Conservation (phyloP, 495 filamentous ascomycete species). For the Penicillium turbatum region DNA sequence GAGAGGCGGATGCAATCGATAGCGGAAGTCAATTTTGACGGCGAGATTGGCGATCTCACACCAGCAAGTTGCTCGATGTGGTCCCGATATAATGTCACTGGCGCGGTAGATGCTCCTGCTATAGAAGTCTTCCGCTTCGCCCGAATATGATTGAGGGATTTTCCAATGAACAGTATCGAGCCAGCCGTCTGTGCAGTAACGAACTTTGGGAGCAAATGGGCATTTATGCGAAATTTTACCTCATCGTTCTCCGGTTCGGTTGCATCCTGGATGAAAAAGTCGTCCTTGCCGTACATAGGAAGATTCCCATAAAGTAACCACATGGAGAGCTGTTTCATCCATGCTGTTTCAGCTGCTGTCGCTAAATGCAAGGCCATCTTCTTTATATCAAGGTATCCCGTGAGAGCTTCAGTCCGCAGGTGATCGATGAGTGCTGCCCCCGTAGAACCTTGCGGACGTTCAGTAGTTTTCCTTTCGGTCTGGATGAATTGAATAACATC, state of each 20-base stretch:
- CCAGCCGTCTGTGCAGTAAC: constrained; percentile 68
- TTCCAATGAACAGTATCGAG: constrained; percentile 88
- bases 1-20: constrained; percentile 74
- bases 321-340: constrained; percentile 82
- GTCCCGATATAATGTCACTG: constrained; percentile 61
- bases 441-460: constrained; percentile 33
- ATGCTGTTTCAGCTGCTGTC: constrained; percentile 77
- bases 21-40: constrained; percentile 61
- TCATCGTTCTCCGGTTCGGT: constrained; percentile 29
- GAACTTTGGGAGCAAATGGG: constrained; percentile 66
- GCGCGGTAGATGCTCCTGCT: constrained; percentile 35
- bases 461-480: constrained; percentile 27
- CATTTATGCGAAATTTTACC: constrained; percentile 52
- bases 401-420: constrained; percentile 68
- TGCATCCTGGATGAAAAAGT: constrained; percentile 73
- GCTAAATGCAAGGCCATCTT: constrained; percentile 64
- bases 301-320: constrained; percentile 88
- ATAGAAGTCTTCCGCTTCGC: constrained; percentile 40
- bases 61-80: constrained; percentile 71
- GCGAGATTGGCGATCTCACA: constrained; percentile 67
- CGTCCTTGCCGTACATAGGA: constrained; percentile 63
- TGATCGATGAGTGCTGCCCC: constrained; percentile 73
- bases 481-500: constrained; percentile 63
- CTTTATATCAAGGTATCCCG: constrained; percentile 85
- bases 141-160: constrained; percentile 77